phyloP scores from a whole-genome alignment of 2,329 filamentous ascomycete species.

The Xylariales sp. region DNA sequence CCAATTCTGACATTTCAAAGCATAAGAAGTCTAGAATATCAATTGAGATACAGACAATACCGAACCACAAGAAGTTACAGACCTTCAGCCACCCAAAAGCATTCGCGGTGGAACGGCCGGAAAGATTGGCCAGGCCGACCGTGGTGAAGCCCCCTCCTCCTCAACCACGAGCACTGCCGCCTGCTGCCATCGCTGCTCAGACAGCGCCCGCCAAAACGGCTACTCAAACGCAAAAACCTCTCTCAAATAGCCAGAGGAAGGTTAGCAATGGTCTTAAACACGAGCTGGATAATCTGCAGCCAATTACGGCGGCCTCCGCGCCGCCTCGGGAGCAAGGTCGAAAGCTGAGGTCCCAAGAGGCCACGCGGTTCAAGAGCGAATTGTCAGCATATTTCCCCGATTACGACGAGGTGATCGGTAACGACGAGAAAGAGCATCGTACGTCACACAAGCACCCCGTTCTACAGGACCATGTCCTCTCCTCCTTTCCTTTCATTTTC shows the following conservation, averaged over 20 bases:
- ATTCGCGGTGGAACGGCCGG: conserved; percentile 16
- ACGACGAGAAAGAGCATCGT: conserved; percentile 76
- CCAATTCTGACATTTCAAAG: conserved; percentile 39
- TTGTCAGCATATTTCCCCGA: conserved; percentile 87
- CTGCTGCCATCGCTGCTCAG: conserved; percentile 1
- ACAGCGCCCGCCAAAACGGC: conserved; percentile 16
- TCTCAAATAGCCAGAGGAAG: conserved; percentile 52
- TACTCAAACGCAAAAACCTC: conserved; percentile 16
- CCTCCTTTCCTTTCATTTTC: conserved; percentile 1
- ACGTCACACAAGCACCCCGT: conserved; percentile 28
- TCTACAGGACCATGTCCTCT: background rate
- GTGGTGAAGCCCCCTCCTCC: conserved; percentile 21
- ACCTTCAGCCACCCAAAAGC: conserved; percentile 18
- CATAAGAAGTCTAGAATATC: conserved; percentile 48
- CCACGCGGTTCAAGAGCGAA: conserved; percentile 84
- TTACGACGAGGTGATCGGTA: conserved; percentile 90
- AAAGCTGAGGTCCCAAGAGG: conserved; percentile 82
- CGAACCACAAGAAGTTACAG: conserved; percentile 15
- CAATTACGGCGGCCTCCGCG: conserved; percentile 34
- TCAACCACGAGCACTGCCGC: conserved; percentile 19
- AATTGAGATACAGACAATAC: conserved; percentile 44
- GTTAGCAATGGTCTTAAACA: conserved; percentile 58
- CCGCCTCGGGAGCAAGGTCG: conserved; percentile 62
- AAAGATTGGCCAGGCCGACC: conserved; percentile 3
- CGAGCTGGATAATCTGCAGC: conserved; percentile 54